phyloP scores from a whole-genome alignment of 441 rosid species.

The Gossypium davidsonii region DNA sequence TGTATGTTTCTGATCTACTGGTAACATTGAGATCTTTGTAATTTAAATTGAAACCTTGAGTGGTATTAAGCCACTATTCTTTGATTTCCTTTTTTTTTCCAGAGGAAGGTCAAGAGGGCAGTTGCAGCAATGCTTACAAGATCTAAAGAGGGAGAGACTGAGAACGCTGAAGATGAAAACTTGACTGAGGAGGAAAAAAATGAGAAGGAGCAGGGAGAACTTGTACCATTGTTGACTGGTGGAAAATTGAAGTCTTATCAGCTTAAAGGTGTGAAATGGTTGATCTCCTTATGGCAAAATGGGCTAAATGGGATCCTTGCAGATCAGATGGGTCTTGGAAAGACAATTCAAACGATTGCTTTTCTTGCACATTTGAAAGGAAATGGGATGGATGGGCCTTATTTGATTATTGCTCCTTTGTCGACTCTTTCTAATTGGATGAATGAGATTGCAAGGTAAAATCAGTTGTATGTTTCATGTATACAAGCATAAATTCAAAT shows the following conservation, averaged over 20 bases:
- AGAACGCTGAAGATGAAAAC: conserved; percentile 34
- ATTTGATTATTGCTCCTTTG: conserved; percentile 86
- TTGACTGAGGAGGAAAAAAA: conserved; percentile 69
- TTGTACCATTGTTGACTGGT: conserved; percentile 83
- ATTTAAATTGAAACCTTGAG: not conserved
- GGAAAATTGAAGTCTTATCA: conserved; percentile 87
- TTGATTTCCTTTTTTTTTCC: conserved; percentile 5
- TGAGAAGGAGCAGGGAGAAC: conserved; percentile 76
- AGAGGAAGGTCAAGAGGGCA: conserved; percentile 85
- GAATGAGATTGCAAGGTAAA: conserved; percentile 76
- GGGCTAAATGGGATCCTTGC: conserved; percentile 97
- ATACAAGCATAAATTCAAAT: conserved; percentile 8
- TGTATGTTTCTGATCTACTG: not conserved
- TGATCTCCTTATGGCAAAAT: conserved; percentile 91
- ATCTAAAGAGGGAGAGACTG: conserved; percentile 57
- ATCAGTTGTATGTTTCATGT: not conserved
- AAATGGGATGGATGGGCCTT: conserved; percentile 85
- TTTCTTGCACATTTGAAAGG: conserved; percentile 87
- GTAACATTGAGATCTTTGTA: not conserved
- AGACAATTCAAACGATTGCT: conserved; percentile 93
- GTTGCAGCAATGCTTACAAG: conserved; percentile 94
- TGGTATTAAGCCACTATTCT: not conserved
- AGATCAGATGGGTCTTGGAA: conserved; percentile 99
- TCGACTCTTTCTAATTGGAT: conserved; percentile 93
- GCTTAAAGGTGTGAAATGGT: conserved; percentile 93